Percentiles rank a stretch among this genome's conserved stretches.
Conservation (phyloP, 352 stramenopile genomes). For the Phytophthora hibernalis region DNA sequence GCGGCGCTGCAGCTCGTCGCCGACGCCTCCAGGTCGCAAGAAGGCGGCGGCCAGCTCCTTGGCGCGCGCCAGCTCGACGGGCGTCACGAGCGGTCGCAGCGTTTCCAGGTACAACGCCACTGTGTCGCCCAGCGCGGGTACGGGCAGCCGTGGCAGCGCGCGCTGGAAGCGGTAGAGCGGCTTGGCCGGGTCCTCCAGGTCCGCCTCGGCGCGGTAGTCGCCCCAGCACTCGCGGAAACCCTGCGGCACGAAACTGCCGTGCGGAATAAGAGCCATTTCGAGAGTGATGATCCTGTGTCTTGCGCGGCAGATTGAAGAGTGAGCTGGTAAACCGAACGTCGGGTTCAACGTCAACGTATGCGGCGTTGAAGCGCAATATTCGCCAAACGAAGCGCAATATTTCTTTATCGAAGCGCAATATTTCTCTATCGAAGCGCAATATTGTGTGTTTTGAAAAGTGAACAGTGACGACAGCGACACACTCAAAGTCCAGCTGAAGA, state of each 20-base stretch:
- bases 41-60: constrained; percentile 80
- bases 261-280: constrained; percentile 22
- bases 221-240: constrained; percentile 97
- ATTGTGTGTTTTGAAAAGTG: background rate
- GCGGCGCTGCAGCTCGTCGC: constrained; percentile 80
- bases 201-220: constrained; percentile 85
- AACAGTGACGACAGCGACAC: constrained; percentile 2
- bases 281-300: constrained; percentile 18
- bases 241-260: constrained; percentile 44
- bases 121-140: constrained; percentile 91
- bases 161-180: constrained; percentile 87
- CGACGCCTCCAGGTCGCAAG: constrained; percentile 61
- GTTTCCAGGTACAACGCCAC: constrained; percentile 92
- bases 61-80: constrained; percentile 72
- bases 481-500: background rate
- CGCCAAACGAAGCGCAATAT: constrained; percentile 16
- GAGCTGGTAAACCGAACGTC: constrained; percentile 4
- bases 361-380: constrained; percentile 20
- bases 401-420: constrained; percentile 9
- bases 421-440: constrained; percentile 16
- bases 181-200: constrained; percentile 61
- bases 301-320: constrained; percentile 26
- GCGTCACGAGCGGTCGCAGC: constrained; percentile 81
- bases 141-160: constrained; percentile 89
- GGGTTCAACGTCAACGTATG: constrained; percentile 36